Evolutionary conservation across 129 eudicot genomes (phyloP), one percentile per base, ranked within the genome.

Genomic region (carrot (Daucus carota)): DNA sequence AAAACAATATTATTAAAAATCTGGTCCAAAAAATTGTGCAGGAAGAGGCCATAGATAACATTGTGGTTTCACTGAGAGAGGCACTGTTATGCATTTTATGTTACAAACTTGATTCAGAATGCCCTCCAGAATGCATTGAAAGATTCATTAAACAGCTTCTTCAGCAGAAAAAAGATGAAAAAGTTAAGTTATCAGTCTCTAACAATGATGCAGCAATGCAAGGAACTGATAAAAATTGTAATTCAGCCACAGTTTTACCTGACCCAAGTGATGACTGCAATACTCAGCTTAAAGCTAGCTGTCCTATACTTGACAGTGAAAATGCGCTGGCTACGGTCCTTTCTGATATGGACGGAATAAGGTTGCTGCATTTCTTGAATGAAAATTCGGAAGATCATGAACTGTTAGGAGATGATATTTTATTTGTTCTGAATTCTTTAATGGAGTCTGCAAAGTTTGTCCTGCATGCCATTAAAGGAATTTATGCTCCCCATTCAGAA

Each of bases 381-480:
- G 70, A 65, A n/a, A 60, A 74, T 63, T 18, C 54, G 3, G 57
- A 74, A 47, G 71, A 80, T 22, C 83, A 65, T 66, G 70, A 50
- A 34, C 14, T 32, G 57, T 8, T 36, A 44, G 46, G 41, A 26
- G 0, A 38, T 22, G 72, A 67, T 32, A 34, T 67, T 4, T 31
- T 34, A 18, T 34, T 11, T 34, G 6, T 28, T 67, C 22, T n/a
- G 15, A 8, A 13, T 5, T 18, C 18, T 67, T 44, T 17, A 17
- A 22, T n/a, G 42, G 72, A 79, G 74, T 57, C 78, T 28, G 78
- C 52, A 44, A 65, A 47, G 73, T 75, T 79, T 79, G 83, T 79
- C 22, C 41, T 79, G 74, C 29, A 79, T 18, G 78, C 69, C 12
- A 34, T 67, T 32, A 28, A 8, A 33, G 13, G 43, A 40, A 4